These are phyloP conservation scores for Oryza australiensis DNA, from an alignment of 176 grass and related monocot species.

Conservation along the genomic window DNA sequence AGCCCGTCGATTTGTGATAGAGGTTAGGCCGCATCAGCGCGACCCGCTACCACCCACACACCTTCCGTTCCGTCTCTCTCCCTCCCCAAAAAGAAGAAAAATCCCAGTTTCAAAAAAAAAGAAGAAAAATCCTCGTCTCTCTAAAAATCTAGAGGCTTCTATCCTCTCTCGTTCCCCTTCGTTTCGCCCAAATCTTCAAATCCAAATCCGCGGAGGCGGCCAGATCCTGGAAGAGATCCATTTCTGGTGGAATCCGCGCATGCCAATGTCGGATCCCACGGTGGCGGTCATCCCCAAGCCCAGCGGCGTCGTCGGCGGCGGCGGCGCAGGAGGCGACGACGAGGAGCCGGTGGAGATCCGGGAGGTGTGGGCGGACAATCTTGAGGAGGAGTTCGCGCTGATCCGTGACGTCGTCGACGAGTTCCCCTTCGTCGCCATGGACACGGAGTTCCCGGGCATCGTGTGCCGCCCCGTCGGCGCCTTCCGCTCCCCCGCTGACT, in stretches of 20 bases:
- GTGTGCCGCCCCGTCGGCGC: constrained; percentile 81
- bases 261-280: constrained; percentile 35
- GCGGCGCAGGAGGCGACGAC: background rate
- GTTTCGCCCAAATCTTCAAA: constrained; percentile 22
- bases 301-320: background rate
- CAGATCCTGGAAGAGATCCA: constrained; percentile 41
- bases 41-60: constrained; percentile 23
- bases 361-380: constrained; percentile 95
- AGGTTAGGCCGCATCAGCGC: constrained; percentile 4
- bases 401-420: constrained; percentile 92
- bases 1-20: constrained; percentile 36
- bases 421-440: constrained; percentile 94
- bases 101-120: background rate
- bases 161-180: background rate
- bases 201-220: constrained; percentile 3
- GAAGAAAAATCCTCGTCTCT: background rate
- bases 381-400: constrained; percentile 83
- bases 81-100: no score
- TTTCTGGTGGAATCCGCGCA: background rate
- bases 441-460: constrained; percentile 95
- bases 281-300: constrained; percentile 33
- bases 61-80: background rate
- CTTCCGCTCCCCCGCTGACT: constrained; percentile 78
- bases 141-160: constrained; percentile 40
- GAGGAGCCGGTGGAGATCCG: constrained; percentile 92